Evolutionary conservation across 225 moss, liverwort and hornwort species (phyloP), one percentile per base, ranked within the genome.

Genomic region (Polytrichum formosum): DNA sequence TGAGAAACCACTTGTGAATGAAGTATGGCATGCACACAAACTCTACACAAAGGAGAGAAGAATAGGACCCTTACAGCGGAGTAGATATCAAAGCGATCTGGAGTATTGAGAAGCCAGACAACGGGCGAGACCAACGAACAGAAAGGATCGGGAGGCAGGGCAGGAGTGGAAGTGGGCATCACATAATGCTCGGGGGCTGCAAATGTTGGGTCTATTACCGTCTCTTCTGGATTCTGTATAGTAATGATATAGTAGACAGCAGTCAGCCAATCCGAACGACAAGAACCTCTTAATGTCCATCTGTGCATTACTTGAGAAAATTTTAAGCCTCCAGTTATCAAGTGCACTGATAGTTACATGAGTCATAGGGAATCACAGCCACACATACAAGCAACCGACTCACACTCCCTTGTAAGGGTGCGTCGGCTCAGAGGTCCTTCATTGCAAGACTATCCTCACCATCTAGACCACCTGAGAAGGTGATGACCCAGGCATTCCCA

Each of bases 131-230:
- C 82, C 37, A 93, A 58, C 25, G 93, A 93, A 79, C 96, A 97
- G 1, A 93, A 67, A 5, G 96, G 96, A 82, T 97, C 96, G 63
- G 93, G 92, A 68, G 96, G 96, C 74, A 97, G 78, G 21, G 79
- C 73, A 60, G 96, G 96, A 56, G 92, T 94, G 61, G 74, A 81
- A 53, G 85, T 91, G 64, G 96, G 96, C 96, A 97, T 97, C 75
- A 97, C 90, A 64, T 94, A 91, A 78, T 83, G 96, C 77, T 97
- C 96, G 30, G 96, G 96, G 80, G 96, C 96, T 67, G 96, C 93
- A 76, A 91, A 97, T 61, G 82, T 86, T 70, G 94, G 96, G 61
- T 97, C 96, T 54, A 97, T 92, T 55, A 97, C 90, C 22, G 93
- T 93, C 85, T 97, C 93, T 75, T 92, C 87, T 72, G 96, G 92